Base-by-base conservation (phyloP, 192 early-diverging fungal species). In the Backusella mclennaniae region DNA sequence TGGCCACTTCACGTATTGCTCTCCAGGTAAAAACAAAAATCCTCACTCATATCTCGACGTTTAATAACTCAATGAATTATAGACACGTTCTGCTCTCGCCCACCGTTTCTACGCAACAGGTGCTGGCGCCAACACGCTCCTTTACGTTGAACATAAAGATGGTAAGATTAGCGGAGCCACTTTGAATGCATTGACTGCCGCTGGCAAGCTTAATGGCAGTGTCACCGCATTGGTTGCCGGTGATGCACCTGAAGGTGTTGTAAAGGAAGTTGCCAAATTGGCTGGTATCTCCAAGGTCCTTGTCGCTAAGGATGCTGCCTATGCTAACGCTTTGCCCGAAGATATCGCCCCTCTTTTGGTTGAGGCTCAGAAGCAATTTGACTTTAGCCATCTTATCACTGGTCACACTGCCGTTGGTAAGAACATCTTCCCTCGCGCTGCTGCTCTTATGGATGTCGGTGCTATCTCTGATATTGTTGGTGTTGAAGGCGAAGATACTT, bases 381-480 rank as follows among this genome's bases (percentile, higher is more conserved):
- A 80, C 31, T 92, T 94, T 82, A 90, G 95, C 66, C 96, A 99
- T 82, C 86, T 99, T 59, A 84, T 99, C 67, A 94, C 94, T 6
- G 85, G 93, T 6, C 95, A 97, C 86, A 89, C 93, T 38, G 92
- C 96, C 9, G 94, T 94, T 79, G 95, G 95, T 42, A 98, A 98
- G 92, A 99, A 97, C 85, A 85, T 96, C 36, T 80, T 98, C 79
- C 97, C 97, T 29, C 92, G 97, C n/a, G 91, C 92, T 70, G 96
- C 96, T 41, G 97, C 97, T 23, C 79, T 97, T 21, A 83, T 97
- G 74, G 96, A 99, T 77, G 93, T 97, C 70, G 91, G 92, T 79
- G 93, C 92, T 80, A 86, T 99, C 56, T 96, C 97, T 17, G 97
- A 99, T 77, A 91, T 98, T 59, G 93, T 88, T 78, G 89, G 79